Conservation (phyloP, 2,329 filamentous ascomycete species). For the Penicillium crustosum region DNA sequence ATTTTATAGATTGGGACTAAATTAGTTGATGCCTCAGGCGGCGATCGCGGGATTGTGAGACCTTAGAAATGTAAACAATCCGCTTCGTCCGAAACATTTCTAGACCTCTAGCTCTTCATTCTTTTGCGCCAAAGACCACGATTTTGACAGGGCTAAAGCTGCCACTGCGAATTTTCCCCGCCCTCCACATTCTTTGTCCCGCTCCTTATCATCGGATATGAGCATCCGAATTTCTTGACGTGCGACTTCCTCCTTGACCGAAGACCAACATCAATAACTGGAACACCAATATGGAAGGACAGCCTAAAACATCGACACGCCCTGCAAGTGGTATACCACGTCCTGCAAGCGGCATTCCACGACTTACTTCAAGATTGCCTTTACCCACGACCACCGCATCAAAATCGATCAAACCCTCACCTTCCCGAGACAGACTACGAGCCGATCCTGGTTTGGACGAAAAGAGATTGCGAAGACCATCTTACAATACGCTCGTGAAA, state of each 20-base stretch:
- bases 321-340: slow-evolving; percentile 47
- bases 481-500: slow-evolving; percentile 40
- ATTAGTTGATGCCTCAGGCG: slow-evolving; percentile 4
- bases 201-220: slow-evolving; percentile 3
- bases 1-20: background rate
- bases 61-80: slow-evolving; percentile 14
- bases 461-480: slow-evolving; percentile 40
- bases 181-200: slow-evolving; percentile 7
- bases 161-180: background rate
- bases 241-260: slow-evolving; percentile 10
- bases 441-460: slow-evolving; percentile 41
- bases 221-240: slow-evolving; percentile 2
- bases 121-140: background rate
- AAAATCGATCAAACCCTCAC: slow-evolving; percentile 48
- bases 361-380: slow-evolving; percentile 54
- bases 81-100: background rate
- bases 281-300: slow-evolving; percentile 35
- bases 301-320: slow-evolving; percentile 30
- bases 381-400: slow-evolving; percentile 45
- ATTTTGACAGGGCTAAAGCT: background rate
- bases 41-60: slow-evolving; percentile 12
- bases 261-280: slow-evolving; percentile 3
- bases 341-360: slow-evolving; percentile 47
- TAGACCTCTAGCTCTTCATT: background rate
- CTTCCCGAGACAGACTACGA: slow-evolving; percentile 50